These are phyloP conservation scores for Candida michaelii DNA, from an alignment of 805 yeast species.

Conservation along the genomic window DNA sequence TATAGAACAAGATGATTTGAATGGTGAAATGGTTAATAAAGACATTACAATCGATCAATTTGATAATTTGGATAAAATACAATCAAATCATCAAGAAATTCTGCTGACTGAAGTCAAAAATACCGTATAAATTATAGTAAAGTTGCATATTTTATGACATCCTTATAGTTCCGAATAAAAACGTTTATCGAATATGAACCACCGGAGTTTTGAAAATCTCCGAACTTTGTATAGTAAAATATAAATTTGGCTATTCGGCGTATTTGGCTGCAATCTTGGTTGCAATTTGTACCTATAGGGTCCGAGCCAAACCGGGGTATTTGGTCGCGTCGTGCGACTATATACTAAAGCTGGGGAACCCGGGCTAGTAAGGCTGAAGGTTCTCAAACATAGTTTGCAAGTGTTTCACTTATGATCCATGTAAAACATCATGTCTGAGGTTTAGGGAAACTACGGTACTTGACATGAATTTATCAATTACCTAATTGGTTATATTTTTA, in stretches of 20 bases:
- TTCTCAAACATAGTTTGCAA: too few species aligned
- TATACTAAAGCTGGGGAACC: background rate
- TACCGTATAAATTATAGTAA: too few species aligned
- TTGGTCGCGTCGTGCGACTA: background rate
- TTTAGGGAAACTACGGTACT: background rate
- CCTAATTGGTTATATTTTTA: background rate
- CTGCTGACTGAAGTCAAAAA: too few species aligned
- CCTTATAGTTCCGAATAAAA: too few species aligned
- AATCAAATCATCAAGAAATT: constrained; percentile 5
- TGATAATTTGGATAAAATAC: constrained; percentile 1
- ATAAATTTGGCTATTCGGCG: too few species aligned
- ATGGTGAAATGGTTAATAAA: constrained; percentile 9
- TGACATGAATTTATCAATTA: background rate
- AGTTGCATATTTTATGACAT: too few species aligned
- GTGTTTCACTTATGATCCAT: too few species aligned
- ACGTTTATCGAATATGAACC: background rate
- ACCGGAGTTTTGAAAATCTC: background rate
- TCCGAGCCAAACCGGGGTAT: constrained; percentile 1
- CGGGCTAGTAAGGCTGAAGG: too few species aligned
- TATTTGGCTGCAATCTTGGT: background rate
- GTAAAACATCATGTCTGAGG: background rate
- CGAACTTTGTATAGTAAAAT: too few species aligned
- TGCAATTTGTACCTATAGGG: background rate
- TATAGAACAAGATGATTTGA: constrained; percentile 31
- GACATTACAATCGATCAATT: background rate